Base-by-base conservation (phyloP, 2,329 filamentous ascomycete genomes). In the Stachybotrys chartarum region DNA sequence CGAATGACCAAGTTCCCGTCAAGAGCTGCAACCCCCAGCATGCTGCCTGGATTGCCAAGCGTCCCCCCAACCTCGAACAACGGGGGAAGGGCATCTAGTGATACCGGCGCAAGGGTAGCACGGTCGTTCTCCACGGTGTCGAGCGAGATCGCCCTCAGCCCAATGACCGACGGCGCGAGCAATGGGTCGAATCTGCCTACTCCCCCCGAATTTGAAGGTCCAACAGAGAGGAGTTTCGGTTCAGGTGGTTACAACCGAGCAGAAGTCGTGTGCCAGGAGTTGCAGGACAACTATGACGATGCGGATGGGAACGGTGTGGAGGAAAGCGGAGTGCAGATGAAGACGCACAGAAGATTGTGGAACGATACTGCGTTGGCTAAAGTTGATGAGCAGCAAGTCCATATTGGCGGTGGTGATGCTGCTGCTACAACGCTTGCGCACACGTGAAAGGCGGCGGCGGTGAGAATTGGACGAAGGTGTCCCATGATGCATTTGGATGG, bases 151-250 rank as follows among this genome's bases (percentile, higher is more conserved):
- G 69, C 68, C 6, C 59, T 67, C 24, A 75, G 71, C 53, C 70
- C 70, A 6, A 66, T 64, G 7, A 69, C 68, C 2, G 71, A 72
- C 51, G 67, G 65, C n/a, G 68, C 65, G 42, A 72, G 70, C 54
- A 67, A 64, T 42, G 68, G 66, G 14, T 69, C 70, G 50, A 67
- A 67, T 5, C 55, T 69, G 14, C 70, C 70, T 0, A 74, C 72
- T 3, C 73, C 72, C 5, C 68, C 68, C 14, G 72, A 75, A 50
- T 60, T 66, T 47, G 68, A 70, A 11, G 69, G 65, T 54, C 67
- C 69, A 7, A 60, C 63, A 17, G 68, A 68, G 8, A 62, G 59
- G 18, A 6, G 45, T 17, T 47, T 8, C 17, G 45, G 45, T 12
- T 12, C 45, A 47, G 58, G 61, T 30, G 53, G 65, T 16, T 60